Evolutionary conservation across 495 filamentous ascomycete genomes (phyloP), one percentile per base, ranked within the genome.

Genomic region (Xeromyces bisporus): DNA sequence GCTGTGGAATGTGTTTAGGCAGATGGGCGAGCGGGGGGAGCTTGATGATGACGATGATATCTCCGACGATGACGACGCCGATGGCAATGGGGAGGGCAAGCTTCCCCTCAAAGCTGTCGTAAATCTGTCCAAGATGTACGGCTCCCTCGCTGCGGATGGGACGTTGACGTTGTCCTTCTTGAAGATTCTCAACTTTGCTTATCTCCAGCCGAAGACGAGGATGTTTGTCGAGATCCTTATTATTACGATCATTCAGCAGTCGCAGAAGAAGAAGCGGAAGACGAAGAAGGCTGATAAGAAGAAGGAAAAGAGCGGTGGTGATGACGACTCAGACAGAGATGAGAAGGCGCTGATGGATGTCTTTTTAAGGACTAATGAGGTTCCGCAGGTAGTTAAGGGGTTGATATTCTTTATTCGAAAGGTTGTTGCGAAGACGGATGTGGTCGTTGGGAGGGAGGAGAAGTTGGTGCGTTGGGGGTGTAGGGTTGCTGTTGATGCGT

Each of bases 121-220:
- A 36, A 93, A 93, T 43, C 58, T 86, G n/a, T 84, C 81, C 11
- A 83, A 79, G 53, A 64, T 93, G 65, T 93, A 73, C 48, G 86
- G 77, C 6, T 60, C 58, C 13, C 57, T 97, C 3, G 67, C 94
- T 29, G 69, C 68, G 0, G 73, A 73, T 21, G 70, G 71, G 2
- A 64, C 55, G 1, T 49, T 94, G 13, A 60, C 59, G 3, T 48
- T 97, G 9, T 55, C 59, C 0, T 60, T 78, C 18, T 49, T 94
- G 25, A 93, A 77, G 52, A 74, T 67, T 20, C 71, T 93, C 25
- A 84, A 87, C 38, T 69, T 87, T 26, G 60, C 73, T 8, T 81
- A 78, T 43, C 58, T 93, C 12, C 80, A 86, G 41, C 52, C 64
- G 3, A 81, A 80, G 53, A 79, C 80, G 0, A 73, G 71, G 34